phyloP scores from a whole-genome alignment of 495 filamentous ascomycete genomes.

The Penicillium silybi region DNA sequence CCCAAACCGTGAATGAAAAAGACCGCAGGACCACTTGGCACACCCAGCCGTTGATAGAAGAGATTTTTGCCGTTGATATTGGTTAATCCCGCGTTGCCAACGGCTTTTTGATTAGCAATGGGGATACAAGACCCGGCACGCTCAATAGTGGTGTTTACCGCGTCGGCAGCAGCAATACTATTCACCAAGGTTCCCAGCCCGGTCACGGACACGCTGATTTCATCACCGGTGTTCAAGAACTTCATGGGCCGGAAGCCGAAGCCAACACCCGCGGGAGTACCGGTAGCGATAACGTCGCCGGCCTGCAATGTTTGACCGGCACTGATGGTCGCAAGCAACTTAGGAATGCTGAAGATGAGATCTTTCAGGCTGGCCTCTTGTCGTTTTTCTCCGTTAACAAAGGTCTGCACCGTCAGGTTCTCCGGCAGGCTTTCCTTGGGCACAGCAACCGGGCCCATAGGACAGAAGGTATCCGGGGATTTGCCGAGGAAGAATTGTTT shows the following conservation, averaged over 20 bases:
- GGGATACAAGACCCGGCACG: conserved; percentile 6
- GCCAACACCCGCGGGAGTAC: conserved; percentile 58
- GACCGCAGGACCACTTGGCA: conserved; percentile 23
- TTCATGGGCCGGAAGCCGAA: conserved; percentile 44
- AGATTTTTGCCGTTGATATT: conserved; percentile 42
- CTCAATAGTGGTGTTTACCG: conserved; percentile 10
- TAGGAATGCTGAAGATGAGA: conserved; percentile 66
- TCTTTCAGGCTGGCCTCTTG: conserved; percentile 64
- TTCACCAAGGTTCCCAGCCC: conserved; percentile 38
- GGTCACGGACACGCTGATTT: conserved; percentile 45
- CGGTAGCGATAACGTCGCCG: conserved; percentile 72
- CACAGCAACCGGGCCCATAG: conserved; percentile 52
- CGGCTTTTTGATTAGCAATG: conserved; percentile 11
- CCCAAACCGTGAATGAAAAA: conserved; percentile 53
- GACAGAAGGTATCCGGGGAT: conserved; percentile 53
- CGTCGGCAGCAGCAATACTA: conserved; percentile 24
- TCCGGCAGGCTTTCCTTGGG: conserved; percentile 49
- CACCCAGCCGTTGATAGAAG: conserved; percentile 29
- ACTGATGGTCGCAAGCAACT: conserved; percentile 61
- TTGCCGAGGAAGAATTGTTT: conserved; percentile 58
- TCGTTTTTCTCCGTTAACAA: conserved; percentile 59
- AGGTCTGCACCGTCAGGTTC: conserved; percentile 53
- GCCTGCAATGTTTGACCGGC: conserved; percentile 63
- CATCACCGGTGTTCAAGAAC: conserved; percentile 47
- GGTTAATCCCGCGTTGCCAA: conserved; percentile 27